Conservation (phyloP, 768 basidiomycete genomes). For the Grammothele lineata region DNA sequence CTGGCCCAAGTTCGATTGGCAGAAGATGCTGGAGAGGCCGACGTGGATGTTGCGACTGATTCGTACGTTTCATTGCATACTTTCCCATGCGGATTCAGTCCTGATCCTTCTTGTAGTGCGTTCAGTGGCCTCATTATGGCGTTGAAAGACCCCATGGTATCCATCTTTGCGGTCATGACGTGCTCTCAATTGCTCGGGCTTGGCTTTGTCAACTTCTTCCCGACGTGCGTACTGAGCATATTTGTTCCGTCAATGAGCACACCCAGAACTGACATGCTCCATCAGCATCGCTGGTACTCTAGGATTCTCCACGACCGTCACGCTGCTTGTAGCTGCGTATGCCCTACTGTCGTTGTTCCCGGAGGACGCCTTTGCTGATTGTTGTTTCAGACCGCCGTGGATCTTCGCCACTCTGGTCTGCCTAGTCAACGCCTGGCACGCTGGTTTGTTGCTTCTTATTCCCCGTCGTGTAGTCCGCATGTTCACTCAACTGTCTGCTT, state of each 20-base stretch:
- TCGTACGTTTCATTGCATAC: conserved; percentile 39
- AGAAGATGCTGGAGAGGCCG: conserved; percentile 66
- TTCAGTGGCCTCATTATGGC: conserved; percentile 50
- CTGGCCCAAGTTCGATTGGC: conserved; percentile 65
- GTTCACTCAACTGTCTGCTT: too few relatives aligned
- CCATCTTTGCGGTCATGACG: conserved; percentile 49
- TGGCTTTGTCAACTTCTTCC: conserved; percentile 61
- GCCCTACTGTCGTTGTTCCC: too few relatives aligned
- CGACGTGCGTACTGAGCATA: too few relatives aligned
- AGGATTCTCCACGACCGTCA: conserved; percentile 55
- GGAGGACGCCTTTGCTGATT: too few relatives aligned
- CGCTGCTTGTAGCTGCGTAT: conserved; percentile 56
- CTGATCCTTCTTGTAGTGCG: conserved; percentile 36
- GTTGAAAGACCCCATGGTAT: conserved; percentile 49
- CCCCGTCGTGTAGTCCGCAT: too few relatives aligned
- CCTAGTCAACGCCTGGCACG: conserved; percentile 51
- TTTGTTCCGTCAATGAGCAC: too few relatives aligned
- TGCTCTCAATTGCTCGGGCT: conserved; percentile 49
- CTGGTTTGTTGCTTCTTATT: too few relatives aligned
- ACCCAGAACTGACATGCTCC: too few relatives aligned
- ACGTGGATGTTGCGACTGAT: conserved; percentile 51
- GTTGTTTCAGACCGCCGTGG: conserved; percentile 66
- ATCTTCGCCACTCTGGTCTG: conserved; percentile 48
- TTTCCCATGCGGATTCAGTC: too few relatives aligned
- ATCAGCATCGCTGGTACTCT: conserved; percentile 53